phyloP scores from a whole-genome alignment of 176 grass and related monocot genomes.

The Lolium multiflorum region DNA sequence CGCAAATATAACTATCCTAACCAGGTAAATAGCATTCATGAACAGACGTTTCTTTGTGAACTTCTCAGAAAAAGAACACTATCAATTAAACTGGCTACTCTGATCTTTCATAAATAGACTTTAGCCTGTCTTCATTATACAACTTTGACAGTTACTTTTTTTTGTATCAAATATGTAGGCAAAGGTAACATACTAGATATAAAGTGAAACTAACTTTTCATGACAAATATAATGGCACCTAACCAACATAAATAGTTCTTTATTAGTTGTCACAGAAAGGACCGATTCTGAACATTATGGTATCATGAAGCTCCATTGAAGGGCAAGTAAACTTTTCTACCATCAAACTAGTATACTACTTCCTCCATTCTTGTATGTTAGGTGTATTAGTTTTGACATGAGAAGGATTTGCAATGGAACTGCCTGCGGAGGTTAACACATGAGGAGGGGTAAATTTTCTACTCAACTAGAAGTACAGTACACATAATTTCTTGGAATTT shows the following conservation, averaged over 20 bases:
- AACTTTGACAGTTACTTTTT: not conserved
- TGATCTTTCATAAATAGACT: rapidly evolving
- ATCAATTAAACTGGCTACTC: too few relatives aligned
- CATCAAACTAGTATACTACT: not conserved
- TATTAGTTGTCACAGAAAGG: not conserved
- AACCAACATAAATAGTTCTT: not conserved
- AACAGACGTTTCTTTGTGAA: not conserved
- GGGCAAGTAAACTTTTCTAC: not conserved
- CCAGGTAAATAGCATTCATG: not conserved
- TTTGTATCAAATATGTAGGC: not conserved
- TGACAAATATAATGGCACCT: not conserved
- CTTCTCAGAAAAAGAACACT: not conserved
- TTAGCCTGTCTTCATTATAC: not conserved
- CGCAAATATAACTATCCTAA: not conserved
- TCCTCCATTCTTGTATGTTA: too few relatives aligned
- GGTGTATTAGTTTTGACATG: too few relatives aligned
- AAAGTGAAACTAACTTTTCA: not conserved
- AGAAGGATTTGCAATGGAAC: too few relatives aligned
- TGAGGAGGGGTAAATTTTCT: too few relatives aligned
- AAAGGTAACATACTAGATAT: not conserved
- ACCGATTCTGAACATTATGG: too few relatives aligned
- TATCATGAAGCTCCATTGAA: too few relatives aligned
- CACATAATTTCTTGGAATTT: too few relatives aligned
- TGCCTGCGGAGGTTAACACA: too few relatives aligned
- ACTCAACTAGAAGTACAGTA: too few relatives aligned